Base-by-base conservation (phyloP, 345 rosid genomes). In the Garcia nutans region DNA sequence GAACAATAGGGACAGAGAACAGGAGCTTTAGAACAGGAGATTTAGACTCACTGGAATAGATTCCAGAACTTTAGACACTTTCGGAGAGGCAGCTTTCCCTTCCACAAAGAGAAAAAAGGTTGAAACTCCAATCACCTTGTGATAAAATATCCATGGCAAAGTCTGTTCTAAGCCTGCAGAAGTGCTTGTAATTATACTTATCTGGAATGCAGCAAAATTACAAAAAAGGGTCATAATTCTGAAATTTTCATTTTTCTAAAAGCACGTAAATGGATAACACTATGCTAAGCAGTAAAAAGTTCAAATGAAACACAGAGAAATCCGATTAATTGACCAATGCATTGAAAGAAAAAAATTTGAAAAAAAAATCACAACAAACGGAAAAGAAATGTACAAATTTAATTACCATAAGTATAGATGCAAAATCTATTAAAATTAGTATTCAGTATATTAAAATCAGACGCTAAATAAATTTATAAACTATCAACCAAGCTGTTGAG, bases 101-200 rank as follows among this genome's bases (percentile, higher is more conserved):
- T 96, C 98, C 79, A 96, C 98, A 45, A 96, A 96, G 45, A 96
- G 91, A 66, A 90, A 89, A 82, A 93, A 93, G 12, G 84, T 83
- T 16, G 98, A 93, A 82, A 92, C 92, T 28, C 98, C 99, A 76
- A 89, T 87, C 75, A 89, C 97, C 84, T 93, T 96, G 84, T 96
- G 98, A 83, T 85, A 93, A 76, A 85, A 93, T 20, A 93, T 77
- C 99, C 99, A 96, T 0, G 97, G 99, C 45, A 96, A 66, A 57
- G 81, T 93, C 81, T 93, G 98, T 68, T 92, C 95, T 74, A 96
- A 80, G 44, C 98, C 99, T 67, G 93, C 99, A 23, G 98, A 93
- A 79, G 95, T 96, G 83, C 97, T 96, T 50, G 98, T 85, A 4
- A 91, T 88, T 79, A 96, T 87, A 77, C 91, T 88, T 85, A 96